Conservation (phyloP, 1,139 yeast genomes). For the Saccharomyces hybrid region DNA sequence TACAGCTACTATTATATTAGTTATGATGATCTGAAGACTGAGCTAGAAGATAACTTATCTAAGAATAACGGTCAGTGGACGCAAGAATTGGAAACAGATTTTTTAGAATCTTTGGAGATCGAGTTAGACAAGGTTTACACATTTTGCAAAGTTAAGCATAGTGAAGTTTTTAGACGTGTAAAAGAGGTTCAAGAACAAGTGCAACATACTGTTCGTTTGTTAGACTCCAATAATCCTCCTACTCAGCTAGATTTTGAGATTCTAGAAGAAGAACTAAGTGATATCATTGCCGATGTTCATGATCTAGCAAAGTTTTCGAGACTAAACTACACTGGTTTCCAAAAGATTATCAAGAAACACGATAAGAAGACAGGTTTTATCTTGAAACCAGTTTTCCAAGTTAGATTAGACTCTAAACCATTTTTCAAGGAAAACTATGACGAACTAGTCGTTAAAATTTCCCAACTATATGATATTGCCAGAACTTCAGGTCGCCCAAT, state of each 20-base stretch:
- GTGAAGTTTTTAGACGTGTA: conserved; percentile 76
- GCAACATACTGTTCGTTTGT: conserved; percentile 49
- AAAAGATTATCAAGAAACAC: conserved; percentile 90
- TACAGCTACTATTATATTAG: conserved; percentile 84
- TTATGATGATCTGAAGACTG: conserved; percentile 83
- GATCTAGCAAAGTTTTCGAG: conserved; percentile 91
- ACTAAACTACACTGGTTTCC: conserved; percentile 92
- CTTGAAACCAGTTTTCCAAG: conserved; percentile 87
- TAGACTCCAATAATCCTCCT: conserved; percentile 36
- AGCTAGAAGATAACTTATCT: conserved; percentile 57
- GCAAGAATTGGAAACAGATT: conserved; percentile 70
- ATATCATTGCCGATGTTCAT: conserved; percentile 94
- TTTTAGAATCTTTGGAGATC: conserved; percentile 62
- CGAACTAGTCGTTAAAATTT: conserved; percentile 75
- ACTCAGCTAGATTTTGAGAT: conserved; percentile 82
- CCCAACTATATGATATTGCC: conserved; percentile 83
- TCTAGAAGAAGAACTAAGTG: conserved; percentile 84
- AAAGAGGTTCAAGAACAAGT: conserved; percentile 71
- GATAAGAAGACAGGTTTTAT: conserved; percentile 83
- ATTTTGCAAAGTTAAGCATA: conserved; percentile 79
- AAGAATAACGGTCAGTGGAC: conserved; percentile 57
- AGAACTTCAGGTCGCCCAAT: conserved; percentile 95
- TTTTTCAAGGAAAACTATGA: conserved; percentile 95
- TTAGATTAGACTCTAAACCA: conserved; percentile 84
- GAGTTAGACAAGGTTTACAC: conserved; percentile 89